Base-by-base conservation (phyloP, 2,329 filamentous ascomycete genomes). In the Penicillium capsulatum region DNA sequence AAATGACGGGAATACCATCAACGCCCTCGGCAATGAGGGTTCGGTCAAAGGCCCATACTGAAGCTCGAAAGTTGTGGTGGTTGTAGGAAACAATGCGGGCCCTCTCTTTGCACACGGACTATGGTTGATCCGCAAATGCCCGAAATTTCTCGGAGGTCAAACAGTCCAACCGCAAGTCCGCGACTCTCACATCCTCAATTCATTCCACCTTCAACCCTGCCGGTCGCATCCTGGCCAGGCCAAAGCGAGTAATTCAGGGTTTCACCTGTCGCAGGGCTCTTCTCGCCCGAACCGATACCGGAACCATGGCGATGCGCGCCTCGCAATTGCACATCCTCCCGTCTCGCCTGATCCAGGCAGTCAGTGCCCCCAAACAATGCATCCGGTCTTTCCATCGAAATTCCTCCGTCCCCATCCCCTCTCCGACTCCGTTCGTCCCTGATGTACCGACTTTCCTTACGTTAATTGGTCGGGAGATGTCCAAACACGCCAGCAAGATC, bases 381-480 rank as follows among this genome's bases (percentile, higher is more conserved):
- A 47, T 65, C 36, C 66, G 72, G 51, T 58, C 50, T 17, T 57
- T 73, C 17, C 71, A 73, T 54, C 61, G 63, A 51, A 56, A 61
- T 59, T 30, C 54, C 7, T 32, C 61, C 5, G 68, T 79, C 20
- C 45, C 59, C 3, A 64, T 83, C 17, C 90, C 90, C 2, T 60
- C 74, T 16, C 84, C 89, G 1, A 94, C 84, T 26, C 86, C 88
- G 1, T 89, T 94, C 57, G 82, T 94, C 27, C 91, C 90, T 20
- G 83, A 96, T 63, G 80, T 88, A 28, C 63, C 76, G 54, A 92
- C 90, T 11, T 95, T 98, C 67, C 82, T 97, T 47, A 87, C 79
- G 24, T 75, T 96, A 44, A 96, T 97, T 67, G 92, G 92, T 54
- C 90, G 92, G 48, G 83, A 83, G 55, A 80, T 96, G 56, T 81